Evolutionary conservation across 2,329 filamentous ascomycete species (phyloP), one percentile per base, ranked within the genome.

Genomic region (Pestalotiopsis sp.): DNA sequence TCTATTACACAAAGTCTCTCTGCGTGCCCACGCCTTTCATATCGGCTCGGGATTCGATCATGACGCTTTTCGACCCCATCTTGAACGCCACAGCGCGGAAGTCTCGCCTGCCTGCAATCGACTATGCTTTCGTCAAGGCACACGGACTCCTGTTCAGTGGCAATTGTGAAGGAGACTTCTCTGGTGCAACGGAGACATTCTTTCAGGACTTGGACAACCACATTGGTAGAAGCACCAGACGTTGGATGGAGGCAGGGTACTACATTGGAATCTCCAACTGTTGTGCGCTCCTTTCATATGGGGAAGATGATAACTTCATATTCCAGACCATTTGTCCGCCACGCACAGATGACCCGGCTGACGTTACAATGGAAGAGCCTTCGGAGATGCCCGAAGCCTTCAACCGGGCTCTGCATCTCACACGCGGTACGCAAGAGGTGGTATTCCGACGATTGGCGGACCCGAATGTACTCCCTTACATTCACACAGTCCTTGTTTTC

Each of bases 1-100:
- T 88, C 73, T 93, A 88, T 69, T 95, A 94, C 71, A 81, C 85
- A 0, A 93, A 93, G 70, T 90, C 90, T 0, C 83, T 95, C 0
- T 92, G 89, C 38, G 92, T 92, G 0, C 83, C 88, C 0, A 84
- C 89, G 2, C 90, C 90, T 0, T 95, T 95, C 69, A 76, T 79
- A 0, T 90, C 89, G 20, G 89, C 92, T 0, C 85, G 87, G 5
- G 91, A 93, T 63, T 92, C 87, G 0, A 89, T 95, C 52, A 83
- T 91, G 76, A 93, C 91, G 0, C 78, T 95, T 0, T 91, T 95
- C 66, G 87, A 90, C 3, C 88, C 88, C 0, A 79, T 90, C 0
- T 72, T 91, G 4, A 81, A 68, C 39, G 72, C 74, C 0, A 68
- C 71, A 1, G 11, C 23, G 3, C 73, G 77, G 23, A 77, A 81